Conservation (phyloP, 2,329 filamentous ascomycete species). For the Coleophoma eucalyptorum region DNA sequence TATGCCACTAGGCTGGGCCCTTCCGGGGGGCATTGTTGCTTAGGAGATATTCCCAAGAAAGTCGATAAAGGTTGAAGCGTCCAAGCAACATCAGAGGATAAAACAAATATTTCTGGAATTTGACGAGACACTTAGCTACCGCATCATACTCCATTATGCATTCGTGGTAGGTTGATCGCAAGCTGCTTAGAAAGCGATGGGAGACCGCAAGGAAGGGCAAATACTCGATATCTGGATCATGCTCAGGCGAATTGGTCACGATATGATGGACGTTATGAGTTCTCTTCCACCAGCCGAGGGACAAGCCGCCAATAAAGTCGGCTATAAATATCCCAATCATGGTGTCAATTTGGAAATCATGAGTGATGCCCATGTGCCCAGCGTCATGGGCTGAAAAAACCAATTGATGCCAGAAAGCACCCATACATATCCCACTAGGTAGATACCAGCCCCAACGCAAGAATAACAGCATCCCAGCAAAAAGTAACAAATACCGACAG, state of each 20-base stretch:
- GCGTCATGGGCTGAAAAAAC: conserved; percentile 67
- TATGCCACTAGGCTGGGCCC: conserved; percentile 61
- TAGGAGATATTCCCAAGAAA: conserved; percentile 64
- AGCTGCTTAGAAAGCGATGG: conserved; percentile 59
- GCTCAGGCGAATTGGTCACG: conserved; percentile 59
- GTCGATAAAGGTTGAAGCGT: conserved; percentile 66
- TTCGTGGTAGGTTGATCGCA: conserved; percentile 65
- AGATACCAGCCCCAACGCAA: conserved; percentile 51
- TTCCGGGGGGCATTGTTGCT: conserved; percentile 49
- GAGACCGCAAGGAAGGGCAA: conserved; percentile 66
- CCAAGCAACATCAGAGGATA: conserved; percentile 65
- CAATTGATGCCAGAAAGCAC: conserved; percentile 64
- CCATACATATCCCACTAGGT: conserved; percentile 53
- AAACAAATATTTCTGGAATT: conserved; percentile 63
- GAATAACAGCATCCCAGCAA: conserved; percentile 40
- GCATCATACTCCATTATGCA: conserved; percentile 57
- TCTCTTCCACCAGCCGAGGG: conserved; percentile 67
- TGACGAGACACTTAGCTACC: conserved; percentile 53
- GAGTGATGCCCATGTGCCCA: conserved; percentile 59
- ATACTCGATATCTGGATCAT: conserved; percentile 59
- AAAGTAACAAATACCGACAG: conserved; percentile 49
- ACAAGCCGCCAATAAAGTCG: conserved; percentile 62
- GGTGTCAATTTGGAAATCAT: conserved; percentile 53
- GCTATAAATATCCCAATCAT: conserved; percentile 60
- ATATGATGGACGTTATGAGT: conserved; percentile 68